Conservation (phyloP, 164 flowering plant genomes). For the Magnolia sinica region DNA sequence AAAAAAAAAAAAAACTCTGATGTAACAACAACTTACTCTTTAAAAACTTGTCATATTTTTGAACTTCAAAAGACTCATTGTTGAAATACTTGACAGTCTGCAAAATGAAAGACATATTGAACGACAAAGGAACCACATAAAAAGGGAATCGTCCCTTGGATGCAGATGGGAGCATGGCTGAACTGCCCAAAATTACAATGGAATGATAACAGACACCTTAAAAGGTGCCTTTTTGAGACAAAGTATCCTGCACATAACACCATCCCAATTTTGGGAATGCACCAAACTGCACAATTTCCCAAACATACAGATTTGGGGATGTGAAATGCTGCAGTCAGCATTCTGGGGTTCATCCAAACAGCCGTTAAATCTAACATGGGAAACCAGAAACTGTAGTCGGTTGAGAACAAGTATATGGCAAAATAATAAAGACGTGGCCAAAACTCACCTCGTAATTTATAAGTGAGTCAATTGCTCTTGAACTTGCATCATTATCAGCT, state of each 20-base stretch:
- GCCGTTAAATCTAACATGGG: too few species aligned
- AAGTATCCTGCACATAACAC: not conserved
- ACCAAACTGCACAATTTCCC: not conserved
- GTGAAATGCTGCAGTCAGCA: not conserved
- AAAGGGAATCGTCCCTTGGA: not conserved
- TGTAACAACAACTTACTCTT: conserved; percentile 55
- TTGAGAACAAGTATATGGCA: too few species aligned
- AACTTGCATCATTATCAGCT: conserved; percentile 98
- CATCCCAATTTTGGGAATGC: not conserved
- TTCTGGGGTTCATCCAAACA: too few species aligned
- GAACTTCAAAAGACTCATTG: conserved; percentile 82
- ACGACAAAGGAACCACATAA: not conserved
- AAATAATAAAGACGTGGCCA: not conserved
- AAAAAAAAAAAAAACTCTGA: not conserved
- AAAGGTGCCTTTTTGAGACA: not conserved
- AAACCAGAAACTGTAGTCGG: too few species aligned
- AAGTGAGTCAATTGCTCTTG: conserved; percentile 94
- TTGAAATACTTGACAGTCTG: conserved; percentile 99
- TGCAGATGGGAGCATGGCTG: not conserved
- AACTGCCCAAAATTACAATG: not conserved
- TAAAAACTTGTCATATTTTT: conserved; percentile 77
- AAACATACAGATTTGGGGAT: not conserved
- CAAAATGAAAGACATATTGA: conserved; percentile 3
- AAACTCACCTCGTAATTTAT: conserved; percentile 85
- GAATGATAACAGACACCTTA: not conserved